Evolutionary conservation across 176 grass and related monocot species (phyloP), one percentile per base, ranked within the genome.

Genomic region (Alloteropsis semialata): DNA sequence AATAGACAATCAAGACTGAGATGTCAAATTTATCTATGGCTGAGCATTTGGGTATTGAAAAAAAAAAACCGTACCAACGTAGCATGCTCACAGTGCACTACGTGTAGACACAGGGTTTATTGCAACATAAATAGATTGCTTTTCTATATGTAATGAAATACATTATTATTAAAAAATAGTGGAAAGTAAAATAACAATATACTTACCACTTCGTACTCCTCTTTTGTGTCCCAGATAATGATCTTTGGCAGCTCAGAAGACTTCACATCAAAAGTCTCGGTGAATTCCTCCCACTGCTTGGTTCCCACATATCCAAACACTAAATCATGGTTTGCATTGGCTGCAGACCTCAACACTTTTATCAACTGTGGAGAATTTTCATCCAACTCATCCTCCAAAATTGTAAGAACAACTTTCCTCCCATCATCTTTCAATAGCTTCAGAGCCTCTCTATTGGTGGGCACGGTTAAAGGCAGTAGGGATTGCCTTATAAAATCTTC

Each of bases 401-500:
- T 85, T 48, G 87, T 79, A 61, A 99, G 75, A 76, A 98, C 79
- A 49, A 96, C 83, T 81, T 95, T 99, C 83, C 96, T 90, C 13
- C 86, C 77, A 66, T 99, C 96, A 77, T 93, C 93, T 80, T 88
- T 81, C 74, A 99, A 59, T 71, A 90, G 46, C 69, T 99, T 96
- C 18, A 99, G 29, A 60, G 89, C 96, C 44, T 99, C 91, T 74
- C 48, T 82, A 27, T 51, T 85, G 58, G 89, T 85, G 67, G 93
- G 90, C 66, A 99, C 89, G 82, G 80, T 85, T 39, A 81, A 88
- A 66, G 96, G 96, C 82, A 99, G 83, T 60, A 89, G 87, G 53
- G 94, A 95, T 68, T 99, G 87, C 56, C 67, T 71, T 84, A 99
- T 91, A 90, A 99, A 98, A 60, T 96, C 91, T 74, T 90, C 96